Percentiles rank a stretch among this genome's conserved stretches.
phyloP scores from a whole-genome alignment of 1,139 yeast species.

The Waltiozyma sp. region DNA sequence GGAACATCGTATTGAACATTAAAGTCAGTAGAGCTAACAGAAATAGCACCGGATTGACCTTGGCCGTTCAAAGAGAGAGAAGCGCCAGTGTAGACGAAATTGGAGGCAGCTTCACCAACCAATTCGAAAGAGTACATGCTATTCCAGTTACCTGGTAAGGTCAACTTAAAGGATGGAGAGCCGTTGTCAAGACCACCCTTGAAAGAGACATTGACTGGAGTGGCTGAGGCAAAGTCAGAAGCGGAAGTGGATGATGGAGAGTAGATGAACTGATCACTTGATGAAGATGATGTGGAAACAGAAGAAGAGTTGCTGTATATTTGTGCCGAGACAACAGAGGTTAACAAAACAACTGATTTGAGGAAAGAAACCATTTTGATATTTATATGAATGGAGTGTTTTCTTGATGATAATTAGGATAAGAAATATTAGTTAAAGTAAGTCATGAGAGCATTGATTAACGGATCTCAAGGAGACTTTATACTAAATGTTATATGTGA shows the following conservation, averaged over 20 bases:
- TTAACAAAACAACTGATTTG: background rate
- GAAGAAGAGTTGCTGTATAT: background rate
- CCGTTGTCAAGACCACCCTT: background rate
- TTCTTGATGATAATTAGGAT: too few relatives aligned
- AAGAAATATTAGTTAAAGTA: too few relatives aligned
- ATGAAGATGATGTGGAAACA: constrained; percentile 1
- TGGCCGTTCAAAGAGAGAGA: background rate
- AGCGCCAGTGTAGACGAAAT: background rate
- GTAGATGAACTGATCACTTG: background rate
- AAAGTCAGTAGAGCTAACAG: background rate
- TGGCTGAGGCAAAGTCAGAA: background rate
- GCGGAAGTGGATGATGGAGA: background rate
- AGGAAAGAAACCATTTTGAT: background rate
- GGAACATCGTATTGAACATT: background rate
- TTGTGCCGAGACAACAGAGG: background rate
- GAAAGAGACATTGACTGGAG: background rate
- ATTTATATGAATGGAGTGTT: background rate
- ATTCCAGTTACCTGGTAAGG: background rate
- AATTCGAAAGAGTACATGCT: background rate
- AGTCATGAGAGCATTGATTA: too few relatives aligned
- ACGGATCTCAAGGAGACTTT: too few relatives aligned
- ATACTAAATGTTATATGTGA: too few relatives aligned
- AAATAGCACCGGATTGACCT: background rate
- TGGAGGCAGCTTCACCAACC: background rate
- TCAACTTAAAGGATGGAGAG: background rate